Conservation (phyloP, 2,329 filamentous ascomycete genomes). For the Ascochyta clinopodiicola region DNA sequence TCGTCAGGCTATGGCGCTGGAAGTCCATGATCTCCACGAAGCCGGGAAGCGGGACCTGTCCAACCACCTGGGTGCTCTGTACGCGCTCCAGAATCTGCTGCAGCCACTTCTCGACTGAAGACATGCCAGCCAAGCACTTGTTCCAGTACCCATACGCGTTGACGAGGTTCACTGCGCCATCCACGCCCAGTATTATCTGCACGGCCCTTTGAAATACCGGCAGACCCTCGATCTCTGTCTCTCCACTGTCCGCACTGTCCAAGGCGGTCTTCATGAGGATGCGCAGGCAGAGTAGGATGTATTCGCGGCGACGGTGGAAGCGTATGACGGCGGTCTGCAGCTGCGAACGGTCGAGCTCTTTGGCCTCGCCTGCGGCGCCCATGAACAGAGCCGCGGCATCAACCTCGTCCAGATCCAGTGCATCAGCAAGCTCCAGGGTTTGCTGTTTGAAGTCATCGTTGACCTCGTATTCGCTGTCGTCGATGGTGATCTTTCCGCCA, state of each 20-base stretch:
- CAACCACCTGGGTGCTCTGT: constrained; percentile 76
- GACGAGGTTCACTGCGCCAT: constrained; percentile 58
- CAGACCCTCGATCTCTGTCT: constrained; percentile 32
- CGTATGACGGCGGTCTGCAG: constrained; percentile 82
- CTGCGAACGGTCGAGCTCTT: constrained; percentile 72
- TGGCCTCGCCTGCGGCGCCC: constrained; percentile 72
- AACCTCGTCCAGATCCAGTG: constrained; percentile 87
- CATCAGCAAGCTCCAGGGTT: constrained; percentile 81
- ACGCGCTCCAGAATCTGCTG: constrained; percentile 77
- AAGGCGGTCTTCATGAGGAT: constrained; percentile 75
- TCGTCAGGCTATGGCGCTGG: constrained; percentile 78
- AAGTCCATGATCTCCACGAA: constrained; percentile 80
- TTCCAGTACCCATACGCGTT: constrained; percentile 70
- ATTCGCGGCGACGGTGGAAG: constrained; percentile 86
- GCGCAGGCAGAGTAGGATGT: constrained; percentile 81
- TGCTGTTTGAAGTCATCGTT: constrained; percentile 89
- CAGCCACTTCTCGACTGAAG: constrained; percentile 77
- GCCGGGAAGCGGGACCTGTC: constrained; percentile 68
- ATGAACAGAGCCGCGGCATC: constrained; percentile 80
- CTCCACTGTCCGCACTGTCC: constrained; percentile 40
- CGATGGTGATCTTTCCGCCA: constrained; percentile 76
- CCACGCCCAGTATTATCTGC: constrained; percentile 59
- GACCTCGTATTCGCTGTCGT: constrained; percentile 76
- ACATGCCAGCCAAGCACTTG: constrained; percentile 79
- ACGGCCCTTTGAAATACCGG: constrained; percentile 36